Evolutionary conservation across 2,329 filamentous ascomycete genomes (phyloP), one percentile per base, ranked within the genome.

Genomic region (Polytolypa hystricis): DNA sequence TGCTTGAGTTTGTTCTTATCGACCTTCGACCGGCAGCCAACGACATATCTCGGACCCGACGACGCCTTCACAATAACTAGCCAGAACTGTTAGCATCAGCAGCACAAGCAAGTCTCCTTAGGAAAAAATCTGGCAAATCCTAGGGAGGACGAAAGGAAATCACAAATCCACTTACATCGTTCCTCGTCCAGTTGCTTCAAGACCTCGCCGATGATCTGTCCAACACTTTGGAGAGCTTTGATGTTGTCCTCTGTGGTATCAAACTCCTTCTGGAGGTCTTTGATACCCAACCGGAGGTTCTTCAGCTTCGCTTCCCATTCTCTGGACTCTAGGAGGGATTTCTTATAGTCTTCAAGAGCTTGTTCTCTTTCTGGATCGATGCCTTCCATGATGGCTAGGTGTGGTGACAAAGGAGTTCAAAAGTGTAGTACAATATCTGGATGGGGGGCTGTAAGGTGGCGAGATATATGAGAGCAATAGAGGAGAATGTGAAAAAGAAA

Each of bases 221-320:
- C 91, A 38, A 98, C 91, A 62, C 91, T 96, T 70, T 98, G 91
- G 55, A 98, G 70, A 48, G 91, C 91, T 71, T 98, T 98, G 72
- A 98, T 96, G 68, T 96, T 96, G 49, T 98, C 93, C 61, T 98
- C 91, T 37, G 91, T 96, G 49, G 89, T 79, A 61, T 98, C 89
- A 56, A 87, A 98, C 53, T 96, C 87, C 57, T 83, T 86, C 60
- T 94, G 85, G 38, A 96, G 66, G 42, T 82, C 85, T 69, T 96
- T 98, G 63, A 98, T 95, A 51, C 95, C 91, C 65, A 94, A 70
- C 45, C 91, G 84, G 52, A 98, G 69, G 36, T 81, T 77, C 70
- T 96, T 98, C 43, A 98, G 76, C 73, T 96, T 98, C 35, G 89
- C 81, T 65, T 98, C 93, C 86, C 86, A 96, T 73, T 98, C 91